Evolutionary conservation across 2,329 filamentous ascomycete genomes (phyloP), one percentile per base, ranked within the genome.

Genomic region (Xylaria sp.): DNA sequence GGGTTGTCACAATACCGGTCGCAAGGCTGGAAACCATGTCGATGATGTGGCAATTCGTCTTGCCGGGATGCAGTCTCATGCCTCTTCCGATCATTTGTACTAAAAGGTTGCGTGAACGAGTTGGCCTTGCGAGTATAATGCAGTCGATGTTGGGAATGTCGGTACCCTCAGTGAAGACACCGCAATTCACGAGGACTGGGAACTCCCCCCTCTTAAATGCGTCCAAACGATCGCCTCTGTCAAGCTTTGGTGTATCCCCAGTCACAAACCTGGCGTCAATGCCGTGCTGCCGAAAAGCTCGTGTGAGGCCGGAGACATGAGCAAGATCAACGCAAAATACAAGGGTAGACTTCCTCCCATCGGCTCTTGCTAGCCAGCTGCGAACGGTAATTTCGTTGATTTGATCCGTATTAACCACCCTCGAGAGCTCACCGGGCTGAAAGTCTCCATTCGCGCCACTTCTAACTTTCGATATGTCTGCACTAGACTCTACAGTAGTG

Each of bases 61-160:
- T 99, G 12, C 88, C 92, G 0, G 90, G 84, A 77, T 93, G 87
- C 47, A 98, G 82, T 50, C 96, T 89, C 89, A 99, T 92, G 4
- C 96, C 96, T 74, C 96, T 88, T 0, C 96, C 96, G 69, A 99
- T 97, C 96, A 99, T 99, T 80, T 99, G 96, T 0, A 98, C 89
- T 1, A 99, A 87, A 2, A 99, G 83, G 74, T 98, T 98, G n/a
- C 92, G 89, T 17, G 96, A 98, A 73, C 91, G 90, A 1, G 96
- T 99, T 0, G 96, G 96, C 27, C 96, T 85, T 3, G 92, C 94
- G 8, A 99, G 85, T 8, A 99, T 78, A 27, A 99, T 88, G 77
- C 96, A 98, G 81, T 99, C 96, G 72, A 99, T 93, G 78, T 97
- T 98, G 5, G 97, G 96, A 36, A 99, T 97, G 76, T 99, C 96